phyloP scores from a whole-genome alignment of 495 filamentous ascomycete species.

The Lasiosphaeriaceae sp. region DNA sequence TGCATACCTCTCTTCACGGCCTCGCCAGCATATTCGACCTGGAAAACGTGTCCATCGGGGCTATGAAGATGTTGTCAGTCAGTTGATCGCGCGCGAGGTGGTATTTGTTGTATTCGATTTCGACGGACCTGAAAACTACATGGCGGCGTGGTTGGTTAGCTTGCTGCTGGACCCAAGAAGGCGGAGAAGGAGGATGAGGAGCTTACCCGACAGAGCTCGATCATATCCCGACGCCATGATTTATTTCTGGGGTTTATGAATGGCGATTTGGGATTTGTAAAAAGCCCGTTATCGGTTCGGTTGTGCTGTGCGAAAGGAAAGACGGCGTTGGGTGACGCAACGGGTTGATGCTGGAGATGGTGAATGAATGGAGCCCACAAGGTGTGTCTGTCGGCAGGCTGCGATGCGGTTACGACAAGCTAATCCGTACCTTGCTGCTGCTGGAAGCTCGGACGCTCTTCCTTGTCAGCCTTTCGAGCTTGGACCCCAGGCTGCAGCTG shows the following conservation, averaged over 20 bases:
- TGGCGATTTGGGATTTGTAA: background rate
- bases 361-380: background rate
- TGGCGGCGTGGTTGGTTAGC: conserved; percentile 34
- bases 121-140: conserved; percentile 65
- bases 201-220: conserved; percentile 88
- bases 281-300: background rate
- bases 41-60: conserved; percentile 98
- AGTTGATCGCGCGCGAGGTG: conserved; percentile 29
- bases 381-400: conserved; percentile 13
- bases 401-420: conserved; percentile 22
- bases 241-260: background rate
- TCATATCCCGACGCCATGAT: conserved; percentile 86
- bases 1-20: conserved; percentile 89
- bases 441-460: conserved; percentile 10
- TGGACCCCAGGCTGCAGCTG: background rate
- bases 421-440: background rate
- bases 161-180: conserved; percentile 12
- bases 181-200: background rate
- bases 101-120: no score
- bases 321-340: background rate
- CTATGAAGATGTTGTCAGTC: conserved; percentile 50
- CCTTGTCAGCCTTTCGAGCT: background rate
- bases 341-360: conserved; percentile 2
- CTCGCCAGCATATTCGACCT: conserved; percentile 98
- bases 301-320: background rate